phyloP scores from a whole-genome alignment of 1,284 basidiomycete species.

The Boletus austroedulis region DNA sequence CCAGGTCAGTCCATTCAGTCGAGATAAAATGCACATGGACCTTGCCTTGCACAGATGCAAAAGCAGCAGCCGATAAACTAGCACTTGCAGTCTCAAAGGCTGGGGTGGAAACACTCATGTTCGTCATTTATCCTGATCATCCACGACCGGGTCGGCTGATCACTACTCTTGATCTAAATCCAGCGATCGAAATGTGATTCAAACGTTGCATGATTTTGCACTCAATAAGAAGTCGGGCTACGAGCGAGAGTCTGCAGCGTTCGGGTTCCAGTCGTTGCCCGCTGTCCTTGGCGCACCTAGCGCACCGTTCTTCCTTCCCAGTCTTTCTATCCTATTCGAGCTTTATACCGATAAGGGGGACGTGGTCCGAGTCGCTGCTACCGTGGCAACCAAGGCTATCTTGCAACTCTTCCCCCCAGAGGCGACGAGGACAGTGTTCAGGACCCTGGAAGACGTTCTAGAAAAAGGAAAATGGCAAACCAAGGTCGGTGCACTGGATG shows the following conservation, averaged over 20 bases:
- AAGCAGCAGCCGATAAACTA: constrained; percentile 74
- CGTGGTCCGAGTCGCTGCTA: constrained; percentile 82
- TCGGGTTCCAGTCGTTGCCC: constrained; percentile 80
- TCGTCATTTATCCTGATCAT: constrained; percentile 31
- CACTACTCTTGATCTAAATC: constrained; percentile 7
- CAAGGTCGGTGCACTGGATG: constrained; percentile 92
- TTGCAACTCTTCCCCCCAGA: constrained; percentile 85
- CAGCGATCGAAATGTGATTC: constrained; percentile 63
- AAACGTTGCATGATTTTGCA: constrained; percentile 69
- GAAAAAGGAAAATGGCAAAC: constrained; percentile 92
- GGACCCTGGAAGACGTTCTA: constrained; percentile 68
- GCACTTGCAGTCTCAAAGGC: constrained; percentile 64
- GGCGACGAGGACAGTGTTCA: constrained; percentile 74
- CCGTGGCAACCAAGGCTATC: constrained; percentile 81
- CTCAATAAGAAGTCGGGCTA: constrained; percentile 88
- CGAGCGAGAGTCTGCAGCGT: constrained; percentile 89
- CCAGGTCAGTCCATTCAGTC: constrained; percentile 49
- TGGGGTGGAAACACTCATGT: constrained; percentile 65
- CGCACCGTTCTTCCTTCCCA: constrained; percentile 81
- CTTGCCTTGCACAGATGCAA: constrained; percentile 55
- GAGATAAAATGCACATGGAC: constrained; percentile 1
- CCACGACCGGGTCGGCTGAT: constrained; percentile 5
- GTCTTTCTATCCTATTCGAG: constrained; percentile 79
- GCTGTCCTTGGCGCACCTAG: constrained; percentile 70
- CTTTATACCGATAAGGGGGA: constrained; percentile 95